These are phyloP conservation scores for Calamus simplicifolius DNA, from an alignment of 176 grass and related monocot species.

Conservation along the genomic window DNA sequence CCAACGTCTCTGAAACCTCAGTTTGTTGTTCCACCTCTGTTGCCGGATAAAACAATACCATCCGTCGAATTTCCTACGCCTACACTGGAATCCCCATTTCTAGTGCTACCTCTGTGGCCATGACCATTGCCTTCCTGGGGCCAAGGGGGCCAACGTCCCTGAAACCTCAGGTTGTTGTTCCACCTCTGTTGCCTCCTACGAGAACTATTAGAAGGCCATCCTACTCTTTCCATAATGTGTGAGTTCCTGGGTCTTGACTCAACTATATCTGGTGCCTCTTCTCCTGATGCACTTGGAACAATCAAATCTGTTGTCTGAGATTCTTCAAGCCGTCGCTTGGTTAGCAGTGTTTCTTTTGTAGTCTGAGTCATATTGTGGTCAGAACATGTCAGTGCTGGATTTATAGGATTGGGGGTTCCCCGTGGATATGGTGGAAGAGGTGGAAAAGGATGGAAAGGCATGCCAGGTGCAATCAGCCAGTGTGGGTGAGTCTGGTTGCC, in stretches of 20 bases:
- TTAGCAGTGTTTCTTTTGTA: slow-evolving; percentile 7
- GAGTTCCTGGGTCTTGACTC: slow-evolving; percentile 35
- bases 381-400: slow-evolving; percentile 17
- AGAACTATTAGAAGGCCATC: slow-evolving; percentile 34
- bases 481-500: slow-evolving; percentile 19
- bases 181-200: slow-evolving; percentile 37
- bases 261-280: slow-evolving; percentile 20
- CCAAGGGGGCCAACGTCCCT: slow-evolving; percentile 20
- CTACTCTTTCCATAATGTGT: slow-evolving; percentile 27
- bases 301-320: neutral
- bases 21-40: slow-evolving; percentile 26
- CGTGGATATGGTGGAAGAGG: slow-evolving; percentile 54
- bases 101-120: no score
- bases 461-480: slow-evolving; percentile 63
- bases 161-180: slow-evolving; percentile 41
- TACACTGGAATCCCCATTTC: no score
- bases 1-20: slow-evolving; percentile 35
- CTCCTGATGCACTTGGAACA: slow-evolving; percentile 13
- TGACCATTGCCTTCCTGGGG: slow-evolving; percentile 25
- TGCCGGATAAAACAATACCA: neutral
- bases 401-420: slow-evolving; percentile 26
- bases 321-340: slow-evolving; percentile 16
- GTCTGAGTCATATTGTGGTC: neutral
- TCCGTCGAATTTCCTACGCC: no score
- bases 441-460: slow-evolving; percentile 78